Base-by-base conservation (phyloP, 805 yeast genomes). In the Zygotorulaspora danielsina region DNA sequence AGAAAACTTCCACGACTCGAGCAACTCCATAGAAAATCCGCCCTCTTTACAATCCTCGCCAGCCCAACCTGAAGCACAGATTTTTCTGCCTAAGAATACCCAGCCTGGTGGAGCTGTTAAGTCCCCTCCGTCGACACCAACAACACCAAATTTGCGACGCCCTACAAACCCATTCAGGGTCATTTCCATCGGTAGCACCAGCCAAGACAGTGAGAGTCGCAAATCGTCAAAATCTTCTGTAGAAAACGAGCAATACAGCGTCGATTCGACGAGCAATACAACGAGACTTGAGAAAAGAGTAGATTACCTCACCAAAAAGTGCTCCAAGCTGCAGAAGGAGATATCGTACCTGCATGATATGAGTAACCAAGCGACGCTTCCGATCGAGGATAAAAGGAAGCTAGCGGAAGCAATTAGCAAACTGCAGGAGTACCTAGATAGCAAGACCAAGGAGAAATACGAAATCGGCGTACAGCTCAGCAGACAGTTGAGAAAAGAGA, bases 381-480 rank as follows among this genome's bases (percentile, higher is more conserved):
- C 66, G 1, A 57, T 66, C n/a, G 69, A 65, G 1, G 73, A 69
- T 38, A 41, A 60, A n/a, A 56, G 64, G 31, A 67, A 66, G 41
- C 43, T 69, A 27, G 49, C 57, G 34, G 48, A 46, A 12, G 73
- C 72, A 7, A 57, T 68, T 19, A 54, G 44, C 12, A 63, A 60
- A 46, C 42, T 69, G 28, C 67, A 69, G 42, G 66, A 63, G 24
- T 69, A 63, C 33, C 48, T 67, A 12, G 73, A 69, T 35, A 59
- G 56, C 33, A 68, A 69, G 47, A 62, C 59, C 32, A 69, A 68
- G 50, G 69, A 68, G 48, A 65, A 64, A 45, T 68, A 69, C 47
- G 73, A 69, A 28, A 51, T 66, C 3, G 73, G 72, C 11, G 65
- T 68, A 5, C 49, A 55, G 30, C 43, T 69, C 25, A 65, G 71